Evolutionary conservation across 345 rosid genomes (phyloP).

Genomic region (Corchorus olitorius): DNA sequence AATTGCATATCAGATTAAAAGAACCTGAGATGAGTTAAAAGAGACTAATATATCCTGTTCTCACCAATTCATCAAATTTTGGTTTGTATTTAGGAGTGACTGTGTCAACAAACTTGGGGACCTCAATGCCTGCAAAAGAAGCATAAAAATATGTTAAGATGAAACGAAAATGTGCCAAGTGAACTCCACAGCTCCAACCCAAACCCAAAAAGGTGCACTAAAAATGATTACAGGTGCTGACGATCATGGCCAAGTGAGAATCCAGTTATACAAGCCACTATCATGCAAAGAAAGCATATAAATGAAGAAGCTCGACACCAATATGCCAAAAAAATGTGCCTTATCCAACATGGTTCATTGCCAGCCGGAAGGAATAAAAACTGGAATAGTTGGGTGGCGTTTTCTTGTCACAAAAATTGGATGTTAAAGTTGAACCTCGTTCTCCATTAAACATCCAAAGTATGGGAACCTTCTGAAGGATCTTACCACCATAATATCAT

Average conservation of each 20-base stretch:
- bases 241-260: not conserved
- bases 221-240: not conserved
- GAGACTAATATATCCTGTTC: slow-evolving; percentile 26
- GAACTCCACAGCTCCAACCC: too few species aligned
- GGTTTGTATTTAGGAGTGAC: slow-evolving; percentile 95
- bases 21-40: not conserved
- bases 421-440: not conserved
- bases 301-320: too few species aligned
- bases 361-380: too few species aligned
- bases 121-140: slow-evolving; percentile 64
- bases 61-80: slow-evolving; percentile 87
- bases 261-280: not conserved
- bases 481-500: not conserved
- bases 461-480: not conserved
- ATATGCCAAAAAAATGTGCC: too few species aligned
- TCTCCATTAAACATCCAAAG: not conserved
- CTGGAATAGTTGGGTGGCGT: not conserved
- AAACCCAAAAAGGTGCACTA: not conserved
- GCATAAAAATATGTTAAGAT: not conserved
- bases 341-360: too few species aligned
- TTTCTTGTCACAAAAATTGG: not conserved
- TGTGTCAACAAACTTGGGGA: slow-evolving; percentile 85
- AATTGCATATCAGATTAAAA: not conserved
- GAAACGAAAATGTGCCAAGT: not conserved
- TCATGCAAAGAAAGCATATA: too few species aligned